Percentiles rank a stretch among this genome's conserved stretches.
phyloP scores from a whole-genome alignment of 2,329 filamentous ascomycete species.

The Fusarium poae region DNA sequence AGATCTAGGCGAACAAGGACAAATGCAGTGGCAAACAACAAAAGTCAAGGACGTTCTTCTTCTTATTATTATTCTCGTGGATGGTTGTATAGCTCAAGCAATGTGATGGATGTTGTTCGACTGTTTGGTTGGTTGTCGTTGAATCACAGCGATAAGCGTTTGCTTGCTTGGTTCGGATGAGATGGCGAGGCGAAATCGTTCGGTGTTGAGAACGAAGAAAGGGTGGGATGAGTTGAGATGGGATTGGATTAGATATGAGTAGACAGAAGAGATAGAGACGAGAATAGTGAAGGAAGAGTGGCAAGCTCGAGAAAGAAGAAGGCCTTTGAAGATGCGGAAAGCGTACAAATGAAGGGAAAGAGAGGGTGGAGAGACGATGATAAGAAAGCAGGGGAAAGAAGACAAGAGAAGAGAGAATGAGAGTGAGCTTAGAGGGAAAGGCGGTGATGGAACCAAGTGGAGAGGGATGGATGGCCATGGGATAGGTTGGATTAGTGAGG shows the following conservation, averaged over 20 bases:
- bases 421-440: slow-evolving; percentile 53
- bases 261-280: slow-evolving; percentile 39
- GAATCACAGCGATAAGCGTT: slow-evolving; percentile 45
- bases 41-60: slow-evolving; percentile 49
- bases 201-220: slow-evolving; percentile 37
- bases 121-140: slow-evolving; percentile 20
- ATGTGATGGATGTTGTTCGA: slow-evolving; percentile 33
- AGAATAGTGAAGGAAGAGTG: slow-evolving; percentile 45
- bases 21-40: slow-evolving; percentile 39
- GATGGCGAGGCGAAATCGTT: slow-evolving; percentile 47
- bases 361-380: slow-evolving; percentile 52
- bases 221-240: slow-evolving; percentile 18
- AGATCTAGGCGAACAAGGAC: slow-evolving; percentile 38
- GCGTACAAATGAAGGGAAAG: slow-evolving; percentile 52
- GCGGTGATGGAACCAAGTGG: slow-evolving; percentile 55
- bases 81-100: slow-evolving; percentile 36
- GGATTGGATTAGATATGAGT: slow-evolving; percentile 34
- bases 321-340: slow-evolving; percentile 52
- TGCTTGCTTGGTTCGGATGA: slow-evolving; percentile 34
- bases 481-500: slow-evolving; percentile 46
- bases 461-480: slow-evolving; percentile 52
- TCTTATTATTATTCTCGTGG: slow-evolving; percentile 55
- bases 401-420: slow-evolving; percentile 53
- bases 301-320: slow-evolving; percentile 56
- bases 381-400: slow-evolving; percentile 52